These are phyloP conservation scores for Fulvia fulva DNA, from an alignment of 2,329 filamentous ascomycete species.

Conservation along the genomic window DNA sequence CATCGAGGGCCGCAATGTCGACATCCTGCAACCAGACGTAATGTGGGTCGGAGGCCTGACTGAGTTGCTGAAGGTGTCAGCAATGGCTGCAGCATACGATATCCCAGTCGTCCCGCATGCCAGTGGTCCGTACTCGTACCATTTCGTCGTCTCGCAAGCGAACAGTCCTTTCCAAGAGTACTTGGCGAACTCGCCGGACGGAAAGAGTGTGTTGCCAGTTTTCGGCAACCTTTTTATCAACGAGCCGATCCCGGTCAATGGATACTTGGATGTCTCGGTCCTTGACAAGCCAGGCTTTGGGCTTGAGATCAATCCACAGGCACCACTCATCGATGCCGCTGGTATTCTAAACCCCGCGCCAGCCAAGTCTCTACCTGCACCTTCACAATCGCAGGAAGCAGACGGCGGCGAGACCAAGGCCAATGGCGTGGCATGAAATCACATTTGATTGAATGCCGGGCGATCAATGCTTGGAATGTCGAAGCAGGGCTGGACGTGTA, in stretches of 20 bases:
- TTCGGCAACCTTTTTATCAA: conserved; percentile 89
- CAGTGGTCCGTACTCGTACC: conserved; percentile 90
- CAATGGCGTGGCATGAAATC: conserved; percentile 9
- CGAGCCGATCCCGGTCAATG: conserved; percentile 81
- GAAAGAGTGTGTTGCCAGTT: conserved; percentile 82
- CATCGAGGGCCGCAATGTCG: conserved; percentile 83
- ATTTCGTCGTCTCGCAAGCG: conserved; percentile 89
- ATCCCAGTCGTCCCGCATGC: conserved; percentile 94
- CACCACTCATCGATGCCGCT: conserved; percentile 72
- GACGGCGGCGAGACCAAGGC: conserved; percentile 8
- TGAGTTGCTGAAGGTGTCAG: conserved; percentile 82
- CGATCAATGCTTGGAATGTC: background rate
- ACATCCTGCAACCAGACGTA: conserved; percentile 92
- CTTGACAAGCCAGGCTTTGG: conserved; percentile 90
- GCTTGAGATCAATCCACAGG: conserved; percentile 76
- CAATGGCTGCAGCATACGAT: conserved; percentile 88
- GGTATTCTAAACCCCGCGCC: conserved; percentile 67
- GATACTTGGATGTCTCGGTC: conserved; percentile 72
- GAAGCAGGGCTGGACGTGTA: background rate
- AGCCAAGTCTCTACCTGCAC: conserved; percentile 36
- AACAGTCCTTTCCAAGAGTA: conserved; percentile 97
- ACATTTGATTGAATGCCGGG: background rate
- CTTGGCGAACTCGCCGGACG: conserved; percentile 86
- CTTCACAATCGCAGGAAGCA: conserved; percentile 20
- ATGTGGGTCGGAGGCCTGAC: conserved; percentile 97